Percentiles rank a stretch among this genome's conserved stretches.
Evolutionary conservation across 768 basidiomycete species (phyloP).

Genomic region (Austroboletus eburneus): DNA sequence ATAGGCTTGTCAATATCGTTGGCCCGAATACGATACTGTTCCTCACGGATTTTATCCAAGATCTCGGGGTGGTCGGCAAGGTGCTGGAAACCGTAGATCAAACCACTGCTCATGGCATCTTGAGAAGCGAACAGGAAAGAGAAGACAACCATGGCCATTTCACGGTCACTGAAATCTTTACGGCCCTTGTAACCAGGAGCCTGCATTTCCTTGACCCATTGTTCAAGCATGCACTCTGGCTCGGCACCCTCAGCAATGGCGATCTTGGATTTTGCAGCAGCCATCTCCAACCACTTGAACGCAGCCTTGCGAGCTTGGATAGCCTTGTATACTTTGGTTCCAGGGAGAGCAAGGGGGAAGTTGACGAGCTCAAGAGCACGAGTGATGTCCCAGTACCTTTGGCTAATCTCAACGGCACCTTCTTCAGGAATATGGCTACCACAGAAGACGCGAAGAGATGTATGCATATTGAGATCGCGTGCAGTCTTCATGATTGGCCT

Average conservation of each 20-base stretch:
- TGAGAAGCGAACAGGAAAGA: slow-evolving; percentile 96
- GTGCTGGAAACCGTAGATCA: slow-evolving; percentile 96
- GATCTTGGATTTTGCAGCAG: slow-evolving; percentile 74
- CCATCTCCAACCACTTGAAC: slow-evolving; percentile 73
- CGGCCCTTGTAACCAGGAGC: slow-evolving; percentile 68
- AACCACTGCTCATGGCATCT: slow-evolving; percentile 97
- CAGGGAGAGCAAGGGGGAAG: slow-evolving; percentile 92
- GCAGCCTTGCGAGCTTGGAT: slow-evolving; percentile 87
- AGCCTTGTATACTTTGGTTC: slow-evolving; percentile 94
- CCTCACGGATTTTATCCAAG: slow-evolving; percentile 82
- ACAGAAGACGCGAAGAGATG: slow-evolving; percentile 93
- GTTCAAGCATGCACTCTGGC: slow-evolving; percentile 87
- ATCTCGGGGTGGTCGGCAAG: slow-evolving; percentile 89
- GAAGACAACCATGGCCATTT: slow-evolving; percentile 97
- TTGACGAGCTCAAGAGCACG: slow-evolving; percentile 96
- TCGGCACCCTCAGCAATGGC: slow-evolving; percentile 77
- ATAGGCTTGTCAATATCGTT: slow-evolving; percentile 73
- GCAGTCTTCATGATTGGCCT: slow-evolving; percentile 84
- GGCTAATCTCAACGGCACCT: slow-evolving; percentile 75
- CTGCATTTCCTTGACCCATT: slow-evolving; percentile 77
- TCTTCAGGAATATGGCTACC: slow-evolving; percentile 83
- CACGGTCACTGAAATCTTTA: slow-evolving; percentile 83
- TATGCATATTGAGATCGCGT: slow-evolving; percentile 95
- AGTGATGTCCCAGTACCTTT: slow-evolving; percentile 96
- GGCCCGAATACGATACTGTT: slow-evolving; percentile 80